A percentile compares a stretch with the other conserved stretches of the same genome.
Conservation (phyloP, 2,329 filamentous ascomycete genomes). For the Aureobasidium sp. region DNA sequence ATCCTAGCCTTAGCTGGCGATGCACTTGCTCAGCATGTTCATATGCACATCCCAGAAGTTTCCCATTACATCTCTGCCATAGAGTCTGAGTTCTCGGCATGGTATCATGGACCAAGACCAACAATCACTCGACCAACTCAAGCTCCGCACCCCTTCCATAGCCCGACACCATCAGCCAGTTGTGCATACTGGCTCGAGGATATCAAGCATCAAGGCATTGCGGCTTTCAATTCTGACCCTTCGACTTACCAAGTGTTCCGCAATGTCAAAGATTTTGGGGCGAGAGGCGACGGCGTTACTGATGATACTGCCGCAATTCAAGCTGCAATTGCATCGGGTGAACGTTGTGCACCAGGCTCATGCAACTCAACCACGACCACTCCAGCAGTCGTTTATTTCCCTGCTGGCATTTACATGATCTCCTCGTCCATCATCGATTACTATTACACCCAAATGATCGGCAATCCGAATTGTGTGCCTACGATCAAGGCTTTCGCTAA, state of each 20-base stretch:
- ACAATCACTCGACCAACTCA: not conserved
- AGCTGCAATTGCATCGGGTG: conserved; percentile 49
- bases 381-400: conserved; percentile 33
- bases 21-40: conserved; percentile 15
- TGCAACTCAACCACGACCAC: conserved; percentile 31
- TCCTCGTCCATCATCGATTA: conserved; percentile 51
- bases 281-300: conserved; percentile 53
- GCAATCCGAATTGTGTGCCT: conserved; percentile 50
- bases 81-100: conserved; percentile 1
- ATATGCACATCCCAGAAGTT: conserved; percentile 17
- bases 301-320: conserved; percentile 86
- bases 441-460: conserved; percentile 56
- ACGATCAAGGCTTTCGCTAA: conserved; percentile 45
- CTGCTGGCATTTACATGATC: conserved; percentile 37
- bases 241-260: conserved; percentile 8
- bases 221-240: conserved; percentile 38
- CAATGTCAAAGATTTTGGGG: conserved; percentile 37
- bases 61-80: conserved; percentile 12
- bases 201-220: conserved; percentile 40
- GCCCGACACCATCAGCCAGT: not conserved
- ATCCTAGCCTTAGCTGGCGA: not conserved
- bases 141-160: not conserved
- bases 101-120: conserved; percentile 13
- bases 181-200: conserved; percentile 36
- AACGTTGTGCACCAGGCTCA: conserved; percentile 33